phyloP scores from a whole-genome alignment of 805 yeast genomes.

The Yarrowia phangngaensis region DNA sequence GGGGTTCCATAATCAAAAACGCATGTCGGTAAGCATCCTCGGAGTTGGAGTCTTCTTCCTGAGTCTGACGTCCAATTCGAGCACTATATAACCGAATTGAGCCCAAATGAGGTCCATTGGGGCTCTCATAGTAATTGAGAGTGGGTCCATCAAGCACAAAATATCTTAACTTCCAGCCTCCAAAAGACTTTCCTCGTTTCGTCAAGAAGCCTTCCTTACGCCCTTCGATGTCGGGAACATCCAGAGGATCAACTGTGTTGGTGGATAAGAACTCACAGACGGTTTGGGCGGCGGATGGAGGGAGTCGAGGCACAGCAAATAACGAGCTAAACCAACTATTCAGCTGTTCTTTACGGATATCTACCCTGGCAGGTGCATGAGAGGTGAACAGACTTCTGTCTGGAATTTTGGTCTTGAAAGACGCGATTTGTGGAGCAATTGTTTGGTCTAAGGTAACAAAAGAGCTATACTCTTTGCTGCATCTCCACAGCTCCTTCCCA shows the following conservation, averaged over 20 bases:
- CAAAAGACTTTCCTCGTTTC: conserved; percentile 61
- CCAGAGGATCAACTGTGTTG: conserved; percentile 59
- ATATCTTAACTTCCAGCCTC: conserved; percentile 67
- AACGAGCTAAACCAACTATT: conserved; percentile 58
- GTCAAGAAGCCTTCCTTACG: conserved; percentile 57
- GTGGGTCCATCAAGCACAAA: conserved; percentile 60
- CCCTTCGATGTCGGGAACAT: conserved; percentile 40
- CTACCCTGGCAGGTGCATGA: conserved; percentile 62
- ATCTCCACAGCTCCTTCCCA: conserved; percentile 68
- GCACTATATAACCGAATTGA: conserved; percentile 49
- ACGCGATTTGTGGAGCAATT: conserved; percentile 49
- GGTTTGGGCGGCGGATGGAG: conserved; percentile 48
- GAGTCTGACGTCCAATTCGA: conserved; percentile 46
- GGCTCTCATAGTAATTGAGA: conserved; percentile 54
- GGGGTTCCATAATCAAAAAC: conserved; percentile 47
- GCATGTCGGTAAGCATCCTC: conserved; percentile 50
- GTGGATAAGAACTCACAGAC: conserved; percentile 65
- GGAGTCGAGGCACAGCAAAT: conserved; percentile 55
- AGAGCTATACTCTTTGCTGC: conserved; percentile 59
- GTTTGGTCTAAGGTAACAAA: conserved; percentile 59
- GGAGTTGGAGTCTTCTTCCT: conserved; percentile 43
- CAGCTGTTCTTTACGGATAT: conserved; percentile 52
- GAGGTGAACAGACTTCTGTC: conserved; percentile 56
- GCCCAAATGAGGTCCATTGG: conserved; percentile 55
- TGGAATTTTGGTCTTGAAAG: conserved; percentile 57